Conservation (phyloP, 306 rosid species). For the Alnus glutinosa region DNA sequence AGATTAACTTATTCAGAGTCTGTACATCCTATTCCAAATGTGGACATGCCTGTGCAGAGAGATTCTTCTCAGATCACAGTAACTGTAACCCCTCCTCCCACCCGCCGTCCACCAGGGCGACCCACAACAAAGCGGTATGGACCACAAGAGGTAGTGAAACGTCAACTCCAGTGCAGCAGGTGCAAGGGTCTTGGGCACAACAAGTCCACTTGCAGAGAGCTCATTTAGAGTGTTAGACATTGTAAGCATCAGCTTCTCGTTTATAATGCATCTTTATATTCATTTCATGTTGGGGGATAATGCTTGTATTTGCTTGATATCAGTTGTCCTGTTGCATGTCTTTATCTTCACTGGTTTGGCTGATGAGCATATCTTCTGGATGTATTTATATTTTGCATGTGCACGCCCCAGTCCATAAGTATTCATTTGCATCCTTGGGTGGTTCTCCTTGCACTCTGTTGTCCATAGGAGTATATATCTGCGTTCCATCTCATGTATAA, state of each 20-base stretch:
- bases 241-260: slow-evolving; percentile 38
- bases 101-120: slow-evolving; percentile 92
- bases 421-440: not conserved
- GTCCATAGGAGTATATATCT: not conserved
- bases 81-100: slow-evolving; percentile 91
- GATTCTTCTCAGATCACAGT: slow-evolving; percentile 53
- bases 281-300: not conserved
- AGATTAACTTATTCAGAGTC: slow-evolving; percentile 78
- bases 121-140: slow-evolving; percentile 75
- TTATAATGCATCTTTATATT: not conserved
- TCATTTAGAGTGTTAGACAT: slow-evolving; percentile 33
- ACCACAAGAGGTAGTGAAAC: slow-evolving; percentile 64
- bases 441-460: not conserved
- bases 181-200: slow-evolving; percentile 97
- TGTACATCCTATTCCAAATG: slow-evolving; percentile 52
- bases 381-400: not conserved
- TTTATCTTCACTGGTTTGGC: not conserved
- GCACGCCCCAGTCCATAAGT: not conserved
- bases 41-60: slow-evolving; percentile 44
- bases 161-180: slow-evolving; percentile 91
- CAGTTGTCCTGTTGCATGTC: not conserved
- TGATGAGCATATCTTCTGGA: not conserved
- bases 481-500: not conserved
- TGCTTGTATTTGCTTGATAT: not conserved
- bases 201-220: slow-evolving; percentile 89